Conservation (phyloP, 306 rosid species). For the Quercus dentata region DNA sequence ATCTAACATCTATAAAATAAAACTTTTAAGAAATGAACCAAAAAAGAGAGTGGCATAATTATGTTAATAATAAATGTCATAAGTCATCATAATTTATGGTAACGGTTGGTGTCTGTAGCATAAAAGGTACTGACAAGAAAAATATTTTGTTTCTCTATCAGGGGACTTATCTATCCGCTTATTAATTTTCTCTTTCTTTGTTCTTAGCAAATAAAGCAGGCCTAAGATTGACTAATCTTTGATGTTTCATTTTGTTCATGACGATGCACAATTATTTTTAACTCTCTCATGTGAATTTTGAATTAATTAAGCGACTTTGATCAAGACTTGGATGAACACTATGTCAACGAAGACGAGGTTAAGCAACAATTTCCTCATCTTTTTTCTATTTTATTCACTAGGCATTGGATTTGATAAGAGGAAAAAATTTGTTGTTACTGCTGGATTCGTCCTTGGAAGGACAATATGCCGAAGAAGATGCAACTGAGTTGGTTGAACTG, state of each 20-base stretch:
- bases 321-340: neutral
- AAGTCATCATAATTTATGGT: neutral
- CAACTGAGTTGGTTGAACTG: constrained; percentile 81
- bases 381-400: constrained; percentile 6
- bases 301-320: neutral
- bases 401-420: constrained; percentile 91
- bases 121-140: neutral
- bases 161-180: neutral
- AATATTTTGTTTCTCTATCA: neutral
- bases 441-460: constrained; percentile 98
- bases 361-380: neutral
- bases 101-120: neutral
- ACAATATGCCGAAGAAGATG: constrained; percentile 82
- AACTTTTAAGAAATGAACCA: neutral
- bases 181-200: neutral
- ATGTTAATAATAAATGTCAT: neutral
- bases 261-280: neutral
- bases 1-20: neutral
- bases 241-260: neutral
- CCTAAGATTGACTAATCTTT: neutral
- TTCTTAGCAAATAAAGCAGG: neutral
- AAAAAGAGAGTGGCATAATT: neutral
- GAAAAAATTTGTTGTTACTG: constrained; percentile 66
- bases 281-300: neutral
- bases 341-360: neutral